Evolutionary conservation across 2,329 filamentous ascomycete genomes (phyloP).

Genomic region (Arthrobotrys sphaeroides): DNA sequence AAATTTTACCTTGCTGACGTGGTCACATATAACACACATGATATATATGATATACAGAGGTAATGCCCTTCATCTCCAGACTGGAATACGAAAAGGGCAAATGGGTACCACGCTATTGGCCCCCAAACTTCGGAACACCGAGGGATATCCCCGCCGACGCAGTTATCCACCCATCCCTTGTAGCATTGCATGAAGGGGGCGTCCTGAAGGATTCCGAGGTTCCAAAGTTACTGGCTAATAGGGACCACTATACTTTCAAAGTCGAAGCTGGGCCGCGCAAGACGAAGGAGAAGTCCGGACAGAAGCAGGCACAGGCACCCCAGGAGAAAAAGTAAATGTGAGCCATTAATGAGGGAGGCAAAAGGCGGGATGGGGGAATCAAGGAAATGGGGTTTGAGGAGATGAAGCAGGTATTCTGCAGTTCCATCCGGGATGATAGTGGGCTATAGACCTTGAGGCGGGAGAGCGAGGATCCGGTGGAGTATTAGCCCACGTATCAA

Average conservation of each 20-base stretch:
- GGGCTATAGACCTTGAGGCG: not conserved
- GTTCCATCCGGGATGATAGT: not conserved
- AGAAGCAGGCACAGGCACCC: not conserved
- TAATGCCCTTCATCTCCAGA: constrained; percentile 60
- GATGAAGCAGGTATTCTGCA: not conserved
- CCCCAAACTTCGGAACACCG: constrained; percentile 60
- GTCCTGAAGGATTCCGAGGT: constrained; percentile 40
- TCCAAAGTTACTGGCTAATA: constrained; percentile 37
- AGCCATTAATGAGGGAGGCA: not conserved
- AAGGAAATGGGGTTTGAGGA: constrained; percentile 1
- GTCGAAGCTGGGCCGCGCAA: constrained; percentile 2
- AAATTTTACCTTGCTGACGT: constrained; percentile 49
- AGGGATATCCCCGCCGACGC: constrained; percentile 60
- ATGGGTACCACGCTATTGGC: constrained; percentile 60
- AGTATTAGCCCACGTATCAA: no score
- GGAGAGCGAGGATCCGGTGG: not conserved
- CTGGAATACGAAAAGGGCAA: constrained; percentile 60
- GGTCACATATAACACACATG: not conserved
- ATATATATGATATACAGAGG: constrained; percentile 57
- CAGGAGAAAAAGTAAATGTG: constrained; percentile 27
- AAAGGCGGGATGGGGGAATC: not conserved
- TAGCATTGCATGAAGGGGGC: constrained; percentile 44
- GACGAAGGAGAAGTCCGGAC: not conserved
- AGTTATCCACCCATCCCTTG: constrained; percentile 59
- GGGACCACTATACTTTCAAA: constrained; percentile 50